Conservation (phyloP, 2,329 filamentous ascomycete genomes). For the Rhytidhysteron rufulum region DNA sequence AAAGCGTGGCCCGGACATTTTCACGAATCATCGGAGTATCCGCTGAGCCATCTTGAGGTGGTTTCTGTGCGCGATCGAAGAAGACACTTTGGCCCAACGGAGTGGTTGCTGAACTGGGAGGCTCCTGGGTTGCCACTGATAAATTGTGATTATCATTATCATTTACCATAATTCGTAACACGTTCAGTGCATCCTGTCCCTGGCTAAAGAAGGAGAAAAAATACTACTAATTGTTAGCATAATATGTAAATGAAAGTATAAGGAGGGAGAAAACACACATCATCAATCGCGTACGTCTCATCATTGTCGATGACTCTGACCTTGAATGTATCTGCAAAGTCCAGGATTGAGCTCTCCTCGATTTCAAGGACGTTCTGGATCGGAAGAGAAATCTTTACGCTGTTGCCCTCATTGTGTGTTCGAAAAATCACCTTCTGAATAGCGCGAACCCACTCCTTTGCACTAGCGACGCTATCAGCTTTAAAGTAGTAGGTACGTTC, state of each 20-base stretch:
- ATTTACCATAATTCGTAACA: constrained; percentile 70
- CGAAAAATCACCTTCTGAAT: constrained; percentile 93
- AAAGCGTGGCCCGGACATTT: constrained; percentile 43
- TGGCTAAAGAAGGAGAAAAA: constrained; percentile 94
- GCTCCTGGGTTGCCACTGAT: constrained; percentile 39
- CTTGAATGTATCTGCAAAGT: constrained; percentile 91
- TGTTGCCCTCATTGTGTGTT: constrained; percentile 93
- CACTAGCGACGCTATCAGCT: constrained; percentile 81
- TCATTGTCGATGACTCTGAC: constrained; percentile 89
- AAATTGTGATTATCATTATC: constrained; percentile 49
- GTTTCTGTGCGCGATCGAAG: constrained; percentile 8
- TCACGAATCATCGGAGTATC: constrained; percentile 29
- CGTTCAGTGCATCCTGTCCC: constrained; percentile 76
- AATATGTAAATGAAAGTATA: constrained; percentile 2
- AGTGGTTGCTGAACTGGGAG: constrained; percentile 47
- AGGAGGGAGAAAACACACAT: constrained; percentile 53
- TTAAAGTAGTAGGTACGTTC: constrained; percentile 81
- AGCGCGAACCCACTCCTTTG: constrained; percentile 94
- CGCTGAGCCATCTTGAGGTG: constrained; percentile 15
- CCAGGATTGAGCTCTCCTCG: constrained; percentile 84
- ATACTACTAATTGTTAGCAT: constrained; percentile 57
- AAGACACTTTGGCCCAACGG: constrained; percentile 11
- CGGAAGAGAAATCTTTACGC: constrained; percentile 90
- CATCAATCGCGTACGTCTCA: constrained; percentile 91
- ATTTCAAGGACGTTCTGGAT: constrained; percentile 88